Evolutionary conservation across 371 early-diverging fungal genomes (phyloP), one percentile per base, ranked within the genome.

Genomic region (Apophysomyces variabilis): DNA sequence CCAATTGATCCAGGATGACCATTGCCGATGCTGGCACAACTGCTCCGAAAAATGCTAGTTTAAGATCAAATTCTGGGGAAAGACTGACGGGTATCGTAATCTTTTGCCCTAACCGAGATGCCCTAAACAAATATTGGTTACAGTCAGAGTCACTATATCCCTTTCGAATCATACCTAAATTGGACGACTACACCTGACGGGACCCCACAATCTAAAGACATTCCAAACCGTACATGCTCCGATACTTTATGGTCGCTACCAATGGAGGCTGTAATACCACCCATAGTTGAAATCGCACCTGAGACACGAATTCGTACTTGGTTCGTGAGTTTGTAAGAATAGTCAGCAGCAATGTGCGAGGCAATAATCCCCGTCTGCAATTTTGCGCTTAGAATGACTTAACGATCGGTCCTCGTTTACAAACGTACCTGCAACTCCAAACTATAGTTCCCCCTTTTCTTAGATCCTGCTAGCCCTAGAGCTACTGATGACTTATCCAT

Each of bases 91-190:
- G 98, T n/a, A 96, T 60, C 8, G 84, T 78, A 44, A 96, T 74
- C 65, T 85, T 87, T 75, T 96, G 96, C 12, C 95, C 96, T 50
- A 96, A 78, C 4, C 96, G 89, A 58, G 86, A 85, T 35, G 93
- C 82, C 66, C 93, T 93, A 47, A 6, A 68, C 37, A 5, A 43
- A 14, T 7, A 18, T 45, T 45, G 16, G 13, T 45, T 45, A 45
- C 46, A 13, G 37, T 18, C 12, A 7, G 12, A 5, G n/a, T 18
- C 46, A 12, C 14, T 46, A 32, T 59, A 35, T 37, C 43, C 54
- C 54, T 38, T 5, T n/a, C 16, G 35, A 45, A 6, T 61, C 82
- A 67, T 83, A 87, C 90, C 85, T 83, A 61, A 95, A 70, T 60
- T 89, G 88, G 57, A 93, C 83, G 13, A 82, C 75, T 7, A 95